These are phyloP conservation scores for Phialophora tarda DNA, from an alignment of 2,329 filamentous ascomycete species.

Conservation along the genomic window DNA sequence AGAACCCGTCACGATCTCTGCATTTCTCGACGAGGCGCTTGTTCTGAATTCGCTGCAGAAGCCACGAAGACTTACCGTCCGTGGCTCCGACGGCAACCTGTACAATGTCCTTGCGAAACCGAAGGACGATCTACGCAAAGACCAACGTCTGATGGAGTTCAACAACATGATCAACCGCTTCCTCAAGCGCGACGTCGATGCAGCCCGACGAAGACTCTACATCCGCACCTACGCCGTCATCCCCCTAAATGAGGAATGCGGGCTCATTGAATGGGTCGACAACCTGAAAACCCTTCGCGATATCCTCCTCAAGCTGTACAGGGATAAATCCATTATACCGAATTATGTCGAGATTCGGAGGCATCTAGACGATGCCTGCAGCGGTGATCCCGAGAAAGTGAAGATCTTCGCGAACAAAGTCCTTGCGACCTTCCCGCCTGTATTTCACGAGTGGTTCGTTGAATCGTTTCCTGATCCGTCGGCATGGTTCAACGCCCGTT, in stretches of 20 bases:
- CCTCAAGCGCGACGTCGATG: conserved; percentile 87
- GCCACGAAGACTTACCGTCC: conserved; percentile 84
- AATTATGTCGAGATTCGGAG: conserved; percentile 69
- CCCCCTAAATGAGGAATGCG: conserved; percentile 95
- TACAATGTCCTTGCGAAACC: conserved; percentile 96
- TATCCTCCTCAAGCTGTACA: conserved; percentile 80
- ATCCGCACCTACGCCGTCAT: conserved; percentile 98
- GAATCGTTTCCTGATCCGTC: conserved; percentile 93
- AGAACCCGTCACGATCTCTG: conserved; percentile 80
- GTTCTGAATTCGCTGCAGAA: conserved; percentile 91
- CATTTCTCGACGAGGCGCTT: conserved; percentile 83
- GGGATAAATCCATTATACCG: conserved; percentile 69
- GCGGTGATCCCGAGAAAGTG: conserved; percentile 49
- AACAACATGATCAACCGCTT: conserved; percentile 97
- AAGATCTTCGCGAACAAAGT: conserved; percentile 57
- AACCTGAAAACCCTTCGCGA: conserved; percentile 93
- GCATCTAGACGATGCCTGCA: conserved; percentile 69
- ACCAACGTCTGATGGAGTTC: conserved; percentile 98
- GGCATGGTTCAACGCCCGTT: conserved; percentile 85
- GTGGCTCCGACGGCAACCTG: conserved; percentile 83
- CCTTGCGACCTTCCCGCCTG: conserved; percentile 70
- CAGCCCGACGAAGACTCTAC: conserved; percentile 86
- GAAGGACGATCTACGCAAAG: conserved; percentile 95
- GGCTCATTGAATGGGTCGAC: conserved; percentile 98
- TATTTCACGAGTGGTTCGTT: conserved; percentile 93